Evolutionary conservation across 2,329 filamentous ascomycete genomes (phyloP), one percentile per base, ranked within the genome.

Genomic region (Ophiostoma sp.): DNA sequence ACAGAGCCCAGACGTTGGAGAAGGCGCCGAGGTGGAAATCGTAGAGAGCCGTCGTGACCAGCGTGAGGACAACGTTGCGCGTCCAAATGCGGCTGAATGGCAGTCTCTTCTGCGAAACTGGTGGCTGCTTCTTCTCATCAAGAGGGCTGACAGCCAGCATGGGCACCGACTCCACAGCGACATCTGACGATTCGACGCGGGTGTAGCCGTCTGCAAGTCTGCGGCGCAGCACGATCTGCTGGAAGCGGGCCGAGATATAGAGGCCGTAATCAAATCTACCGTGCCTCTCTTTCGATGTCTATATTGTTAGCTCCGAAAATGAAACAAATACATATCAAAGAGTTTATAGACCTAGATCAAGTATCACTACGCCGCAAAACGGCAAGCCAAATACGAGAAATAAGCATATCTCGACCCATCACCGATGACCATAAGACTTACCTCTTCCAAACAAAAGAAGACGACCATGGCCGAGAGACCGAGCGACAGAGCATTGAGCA

Each of bases 11-110:
- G 69, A 92, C 82, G 70, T 89, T 86, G 71, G 87, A 87, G 78
- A 92, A 92, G 27, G 89, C 86, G 72, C 86, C 88, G 73, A 83
- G 86, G 79, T 92, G 90, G 75, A 92, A 87, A 73, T 90, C 88
- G 74, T 91, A 87, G 67, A 92, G 85, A 41, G 88, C 88, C 73
- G 89, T 88, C 35, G 84, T 85, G 67, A 90, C 76, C 3, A 93
- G 80, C 0, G 83, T 85, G 69, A 83, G 80, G 71, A 83, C 77
- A 62, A 84, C 81, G 70, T 84, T 83, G 68, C 78, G 79, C 0
- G 82, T 84, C 79, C 82, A 83, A 65, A 83, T 78, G 39, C 79
- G 78, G n/a, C 73, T 74, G 72, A 84, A 82, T 0, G 74, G 80
- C 70, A 79, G 78, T 13, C 23, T 31, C n/a, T 4, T n/a, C n/a